Evolutionary conservation across 2,329 filamentous ascomycete species (phyloP), one percentile per base, ranked within the genome.

Genomic region (Triangularia setosa): DNA sequence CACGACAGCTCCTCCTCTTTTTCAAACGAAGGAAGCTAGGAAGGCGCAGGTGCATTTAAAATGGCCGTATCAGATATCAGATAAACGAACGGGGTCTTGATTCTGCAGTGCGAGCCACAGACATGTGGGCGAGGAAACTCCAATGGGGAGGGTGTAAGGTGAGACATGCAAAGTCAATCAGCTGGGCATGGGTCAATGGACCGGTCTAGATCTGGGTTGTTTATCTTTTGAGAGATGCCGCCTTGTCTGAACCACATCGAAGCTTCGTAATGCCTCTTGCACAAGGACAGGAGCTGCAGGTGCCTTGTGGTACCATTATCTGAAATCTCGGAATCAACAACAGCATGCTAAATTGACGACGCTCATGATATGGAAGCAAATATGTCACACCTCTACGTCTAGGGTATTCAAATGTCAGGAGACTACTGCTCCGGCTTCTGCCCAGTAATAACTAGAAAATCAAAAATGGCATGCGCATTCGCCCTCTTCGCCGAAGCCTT

Each of bases 381-480:
- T 28, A 28, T 35, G 14, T 14, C 9, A 18, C 12, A 44, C n/a
- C 35, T 44, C 35, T 44, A 44, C 16, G 18, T 44, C 16, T 11
- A 11, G 33, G 33, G 33, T 11, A 12, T 1, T 16, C 33, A 11
- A 35, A 35, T 11, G 4, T 18, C 35, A 44, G 16, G 14, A 44
- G 16, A n/a, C n/a, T 18, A 9, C 52, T 54, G 62, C 56, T 61
- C 40, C 2, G 65, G 67, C 53, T 61, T 67, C 61, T 67, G 63
- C 12, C 30, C 61, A 2, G 63, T 68, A n/a, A 68, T 59, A 40
- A 68, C 59, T 14, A 67, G 27, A 60, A 64, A 68, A 40, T 67
- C 65, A 62, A 65, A 68, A 1, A 68, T 61, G n/a, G 62, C 61
- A 60, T 69, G 68, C 1, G 58, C 62, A 54, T 67, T 60, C 40